Evolutionary conservation across 116 monocot species (phyloP), one percentile per base, ranked within the genome.

Genomic region (Posidonia oceanica): DNA sequence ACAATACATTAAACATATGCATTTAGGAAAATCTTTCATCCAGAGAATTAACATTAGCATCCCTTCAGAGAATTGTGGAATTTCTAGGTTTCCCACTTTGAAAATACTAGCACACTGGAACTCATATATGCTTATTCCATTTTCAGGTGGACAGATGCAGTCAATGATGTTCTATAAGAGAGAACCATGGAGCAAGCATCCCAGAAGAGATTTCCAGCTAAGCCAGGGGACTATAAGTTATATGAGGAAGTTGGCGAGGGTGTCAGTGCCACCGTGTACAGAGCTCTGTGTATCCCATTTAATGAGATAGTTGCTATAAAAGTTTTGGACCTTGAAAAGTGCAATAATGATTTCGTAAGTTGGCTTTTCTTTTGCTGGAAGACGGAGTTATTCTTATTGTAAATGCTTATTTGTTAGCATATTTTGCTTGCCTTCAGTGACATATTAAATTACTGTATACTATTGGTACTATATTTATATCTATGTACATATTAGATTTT

Each of bases 171-270:
- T 64, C 56, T 81, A 64, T 83, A 78, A 79, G 69, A 80, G 72
- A 75, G 61, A 80, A 75, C 40, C 70, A 89, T 85, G 88, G 85
- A 83, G 71, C 79, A 72, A 74, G 72, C 69, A 74, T 22, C 59
- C 23, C 80, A 81, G 68, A 92, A 84, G 54, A 80, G 79, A 68
- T 90, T 82, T 80, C 93, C 98, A 21, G 74, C 71, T 17, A 76
- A 86, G 80, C 76, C 85, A 57, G 79, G 87, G 55, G 84, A 91
- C 61, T 97, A 97, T 68, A 76, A 98, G 72, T 69, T 98, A 57
- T 86, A 80, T 75, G 98, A 98, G 75, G 98, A 89, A 85, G 78
- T 98, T 74, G 92, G 97, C 54, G 97, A 89, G 75, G 97, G 97
- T 71, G 87, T 97, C 38, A 97, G 97, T 76, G 97, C 92, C 41